These are phyloP conservation scores for Atkinsonella hypoxylon DNA, from an alignment of 2,329 filamentous ascomycete genomes.

Conservation along the genomic window DNA sequence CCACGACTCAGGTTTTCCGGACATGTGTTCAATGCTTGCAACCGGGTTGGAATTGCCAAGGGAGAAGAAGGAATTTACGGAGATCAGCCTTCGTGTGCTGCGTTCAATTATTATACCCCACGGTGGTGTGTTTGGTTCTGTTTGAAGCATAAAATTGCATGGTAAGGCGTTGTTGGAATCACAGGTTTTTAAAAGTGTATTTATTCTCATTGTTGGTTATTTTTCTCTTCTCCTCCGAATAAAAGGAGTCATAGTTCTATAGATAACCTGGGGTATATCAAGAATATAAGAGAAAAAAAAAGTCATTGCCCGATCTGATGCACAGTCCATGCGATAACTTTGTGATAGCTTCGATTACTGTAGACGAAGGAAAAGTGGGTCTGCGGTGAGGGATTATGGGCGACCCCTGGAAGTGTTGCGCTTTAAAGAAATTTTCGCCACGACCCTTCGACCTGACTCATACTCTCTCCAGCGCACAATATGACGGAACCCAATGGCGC, in stretches of 20 bases:
- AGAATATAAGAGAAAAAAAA: background rate
- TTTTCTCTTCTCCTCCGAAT: constrained; percentile 10
- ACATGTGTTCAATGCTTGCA: background rate
- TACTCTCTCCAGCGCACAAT: background rate
- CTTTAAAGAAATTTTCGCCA: constrained; percentile 15
- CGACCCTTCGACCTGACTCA: constrained; percentile 4
- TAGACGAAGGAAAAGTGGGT: background rate
- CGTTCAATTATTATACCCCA: constrained; percentile 1
- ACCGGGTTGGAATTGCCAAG: constrained; percentile 3
- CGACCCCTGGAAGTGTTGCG: background rate
- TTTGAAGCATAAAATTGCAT: constrained; percentile 2
- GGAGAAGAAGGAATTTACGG: background rate
- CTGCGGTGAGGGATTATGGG: background rate
- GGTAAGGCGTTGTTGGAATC: constrained; percentile 2
- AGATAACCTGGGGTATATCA: constrained; percentile 4
- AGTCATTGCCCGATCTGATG: background rate
- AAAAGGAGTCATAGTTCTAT: constrained; percentile 10
- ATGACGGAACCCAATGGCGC: background rate
- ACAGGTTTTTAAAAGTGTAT: constrained; percentile 10
- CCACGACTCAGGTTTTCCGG: constrained; percentile 6
- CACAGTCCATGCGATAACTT: background rate
- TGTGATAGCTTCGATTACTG: too few species aligned
- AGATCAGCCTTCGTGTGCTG: background rate
- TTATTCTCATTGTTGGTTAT: constrained; percentile 4
- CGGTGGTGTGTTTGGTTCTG: background rate